phyloP scores from a whole-genome alignment of 2,329 filamentous ascomycete genomes.

The Colletotrichum sansevieriae region DNA sequence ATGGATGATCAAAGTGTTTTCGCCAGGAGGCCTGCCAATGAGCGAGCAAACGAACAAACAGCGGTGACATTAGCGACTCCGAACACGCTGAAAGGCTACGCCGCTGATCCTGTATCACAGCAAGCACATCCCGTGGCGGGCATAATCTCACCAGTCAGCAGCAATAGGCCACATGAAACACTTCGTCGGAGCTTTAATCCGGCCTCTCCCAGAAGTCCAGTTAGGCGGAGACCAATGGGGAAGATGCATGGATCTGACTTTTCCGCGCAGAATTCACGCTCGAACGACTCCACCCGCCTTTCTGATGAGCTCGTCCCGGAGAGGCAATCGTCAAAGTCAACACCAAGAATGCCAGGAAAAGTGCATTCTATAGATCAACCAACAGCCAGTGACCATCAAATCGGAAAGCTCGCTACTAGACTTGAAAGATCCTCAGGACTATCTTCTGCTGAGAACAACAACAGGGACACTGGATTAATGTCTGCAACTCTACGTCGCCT shows the following conservation, averaged over 20 bases:
- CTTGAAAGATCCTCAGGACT: background rate
- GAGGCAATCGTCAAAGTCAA: constrained; percentile 47
- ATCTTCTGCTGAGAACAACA: background rate
- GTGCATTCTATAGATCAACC: too few relatives aligned
- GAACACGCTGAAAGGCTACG: too few relatives aligned
- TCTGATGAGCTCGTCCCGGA: constrained; percentile 46
- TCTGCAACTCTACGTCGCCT: constrained; percentile 27
- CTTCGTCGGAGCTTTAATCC: background rate
- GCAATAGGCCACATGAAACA: background rate
- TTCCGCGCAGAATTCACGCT: background rate
- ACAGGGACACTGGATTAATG: constrained; percentile 4
- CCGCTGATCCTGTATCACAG: too few relatives aligned
- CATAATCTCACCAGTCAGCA: background rate
- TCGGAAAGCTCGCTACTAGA: background rate
- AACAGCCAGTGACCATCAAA: background rate
- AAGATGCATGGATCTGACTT: background rate
- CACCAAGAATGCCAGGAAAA: background rate
- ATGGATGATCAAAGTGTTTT: constrained; percentile 7
- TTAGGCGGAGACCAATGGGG: background rate
- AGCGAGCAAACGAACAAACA: background rate
- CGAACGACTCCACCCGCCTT: constrained; percentile 36
- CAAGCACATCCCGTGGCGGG: too few relatives aligned
- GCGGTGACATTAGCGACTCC: background rate
- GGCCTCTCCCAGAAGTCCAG: background rate
- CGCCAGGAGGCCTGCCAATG: background rate